A percentile compares a stretch with the other conserved stretches of the same genome.
Evolutionary conservation across 2,329 filamentous ascomycete species (phyloP).

Genomic region (Pestalotiopsis sp.): DNA sequence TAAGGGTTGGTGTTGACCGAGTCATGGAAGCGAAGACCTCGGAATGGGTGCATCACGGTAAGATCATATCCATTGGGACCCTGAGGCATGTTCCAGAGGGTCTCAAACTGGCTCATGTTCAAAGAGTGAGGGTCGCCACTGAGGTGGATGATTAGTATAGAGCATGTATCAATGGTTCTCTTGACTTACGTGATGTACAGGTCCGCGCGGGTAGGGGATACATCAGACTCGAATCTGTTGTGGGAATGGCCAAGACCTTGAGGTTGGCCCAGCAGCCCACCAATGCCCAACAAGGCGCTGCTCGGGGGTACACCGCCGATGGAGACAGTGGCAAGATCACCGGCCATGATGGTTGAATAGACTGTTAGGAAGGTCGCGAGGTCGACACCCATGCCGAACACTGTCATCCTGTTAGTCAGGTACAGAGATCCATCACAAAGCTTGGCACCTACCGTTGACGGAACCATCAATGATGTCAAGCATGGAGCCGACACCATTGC

Average conservation of each 20-base stretch:
- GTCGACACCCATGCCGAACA: slow-evolving; percentile 48
- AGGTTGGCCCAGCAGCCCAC: slow-evolving; percentile 40
- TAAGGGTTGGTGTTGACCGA: slow-evolving; percentile 50
- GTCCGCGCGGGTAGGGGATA: slow-evolving; percentile 52
- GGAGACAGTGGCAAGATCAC: slow-evolving; percentile 50
- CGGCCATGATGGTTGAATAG: slow-evolving; percentile 47
- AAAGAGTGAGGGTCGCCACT: not conserved
- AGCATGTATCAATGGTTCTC: slow-evolving; percentile 42
- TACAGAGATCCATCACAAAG: not conserved
- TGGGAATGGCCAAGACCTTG: slow-evolving; percentile 51
- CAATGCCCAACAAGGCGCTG: slow-evolving; percentile 41
- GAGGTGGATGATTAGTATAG: not conserved
- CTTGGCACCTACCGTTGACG: not conserved
- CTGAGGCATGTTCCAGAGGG: slow-evolving; percentile 44
- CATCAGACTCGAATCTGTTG: slow-evolving; percentile 56
- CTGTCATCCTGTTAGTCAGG: slow-evolving; percentile 7
- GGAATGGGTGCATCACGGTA: slow-evolving; percentile 32
- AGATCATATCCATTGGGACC: slow-evolving; percentile 44
- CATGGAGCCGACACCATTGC: slow-evolving; percentile 1
- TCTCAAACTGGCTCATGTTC: not conserved
- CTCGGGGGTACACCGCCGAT: slow-evolving; percentile 46
- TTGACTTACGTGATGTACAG: slow-evolving; percentile 49
- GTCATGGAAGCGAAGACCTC: slow-evolving; percentile 39
- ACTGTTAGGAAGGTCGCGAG: slow-evolving; percentile 40
- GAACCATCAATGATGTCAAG: slow-evolving; percentile 13